Evolutionary conservation across 108 stramenopile species (phyloP), one percentile per base, ranked within the genome.

Genomic region (Fistulifera pelliculosa): DNA sequence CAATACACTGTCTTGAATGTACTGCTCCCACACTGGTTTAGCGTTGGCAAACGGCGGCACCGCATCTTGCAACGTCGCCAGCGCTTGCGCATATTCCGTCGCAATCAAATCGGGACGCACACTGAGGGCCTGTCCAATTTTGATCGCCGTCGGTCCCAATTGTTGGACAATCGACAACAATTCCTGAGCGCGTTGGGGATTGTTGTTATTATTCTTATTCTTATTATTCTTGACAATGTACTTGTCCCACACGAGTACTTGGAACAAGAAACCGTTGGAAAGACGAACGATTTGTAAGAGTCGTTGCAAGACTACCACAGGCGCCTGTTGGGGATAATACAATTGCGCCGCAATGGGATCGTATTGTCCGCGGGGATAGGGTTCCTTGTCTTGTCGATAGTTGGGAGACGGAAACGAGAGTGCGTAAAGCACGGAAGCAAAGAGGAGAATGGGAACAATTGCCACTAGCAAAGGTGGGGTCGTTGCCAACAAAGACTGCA

Each of bases 101-200:
- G 81, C 74, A 18, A 94, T 65, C 41, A 94, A 49, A 57, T 94
- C 93, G 14, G 85, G 66, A 5, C 93, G 73, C 3, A 78, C 81
- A 3, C 64, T 66, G 11, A 94, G 63, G 10, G 87, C 80, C 60
- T 94, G 93, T 15, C 89, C 93, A 31, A 94, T 61, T 48, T 84
- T 80, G 66, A 80, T 80, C 48, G 67, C 70, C 12, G 83, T 81
- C 13, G 83, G 79, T 22, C 83, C 83, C 11, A 77, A 42, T 31
- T 72, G 60, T 21, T 52, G 65, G 18, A 80, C 47, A n/a, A 81
- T 44, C 24, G 60, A 65, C 24, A 80, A 51, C 21, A 80, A 49
- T 52, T 76, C 69, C 27, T 65, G 27, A 22, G 71, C 77, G 12
- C 83, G 61, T 48, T 57, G 45, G 8, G 31, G 31, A 35, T 35